phyloP scores from a whole-genome alignment of 768 basidiomycete species.

The Holtermannia corniformis region DNA sequence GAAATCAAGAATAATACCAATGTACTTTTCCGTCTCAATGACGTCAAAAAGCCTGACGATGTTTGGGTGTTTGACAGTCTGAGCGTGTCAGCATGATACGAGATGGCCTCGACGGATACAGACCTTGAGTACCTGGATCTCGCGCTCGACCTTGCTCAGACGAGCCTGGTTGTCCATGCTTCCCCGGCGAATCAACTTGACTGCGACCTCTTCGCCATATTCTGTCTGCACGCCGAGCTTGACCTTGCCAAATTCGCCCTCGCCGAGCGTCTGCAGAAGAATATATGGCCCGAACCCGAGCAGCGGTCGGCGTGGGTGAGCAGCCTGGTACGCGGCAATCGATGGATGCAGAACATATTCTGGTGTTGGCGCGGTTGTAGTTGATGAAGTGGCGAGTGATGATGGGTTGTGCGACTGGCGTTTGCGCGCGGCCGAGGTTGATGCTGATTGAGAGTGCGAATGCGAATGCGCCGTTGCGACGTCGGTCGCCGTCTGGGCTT shows the following conservation, averaged over 20 bases:
- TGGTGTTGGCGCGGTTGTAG: slow-evolving; percentile 21
- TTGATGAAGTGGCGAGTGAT: slow-evolving; percentile 5
- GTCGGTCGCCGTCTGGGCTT: not conserved
- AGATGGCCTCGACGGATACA: slow-evolving; percentile 37
- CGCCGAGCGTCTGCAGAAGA: slow-evolving; percentile 88
- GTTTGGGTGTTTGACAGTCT: slow-evolving; percentile 94
- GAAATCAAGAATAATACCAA: slow-evolving; percentile 97
- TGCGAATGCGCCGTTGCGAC: not conserved
- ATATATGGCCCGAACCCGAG: slow-evolving; percentile 81
- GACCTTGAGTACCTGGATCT: slow-evolving; percentile 94
- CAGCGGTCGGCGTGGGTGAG: slow-evolving; percentile 40
- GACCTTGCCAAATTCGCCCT: slow-evolving; percentile 98
- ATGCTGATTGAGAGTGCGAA: no score
- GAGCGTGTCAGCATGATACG: slow-evolving; percentile 10
- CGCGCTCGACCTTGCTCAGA: slow-evolving; percentile 91
- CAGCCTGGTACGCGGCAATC: slow-evolving; percentile 37
- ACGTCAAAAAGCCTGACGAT: slow-evolving; percentile 97
- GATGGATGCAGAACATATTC: slow-evolving; percentile 41
- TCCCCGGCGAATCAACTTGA: slow-evolving; percentile 88
- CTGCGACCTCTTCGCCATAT: slow-evolving; percentile 97
- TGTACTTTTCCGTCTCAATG: slow-evolving; percentile 98
- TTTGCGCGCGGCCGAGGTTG: slow-evolving; percentile 19
- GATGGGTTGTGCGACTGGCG: slow-evolving; percentile 38
- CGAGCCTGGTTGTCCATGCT: slow-evolving; percentile 73
- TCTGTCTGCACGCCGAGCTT: slow-evolving; percentile 89